Base-by-base conservation (phyloP, 768 basidiomycete species). In the Pulveroboletus sp. region DNA sequence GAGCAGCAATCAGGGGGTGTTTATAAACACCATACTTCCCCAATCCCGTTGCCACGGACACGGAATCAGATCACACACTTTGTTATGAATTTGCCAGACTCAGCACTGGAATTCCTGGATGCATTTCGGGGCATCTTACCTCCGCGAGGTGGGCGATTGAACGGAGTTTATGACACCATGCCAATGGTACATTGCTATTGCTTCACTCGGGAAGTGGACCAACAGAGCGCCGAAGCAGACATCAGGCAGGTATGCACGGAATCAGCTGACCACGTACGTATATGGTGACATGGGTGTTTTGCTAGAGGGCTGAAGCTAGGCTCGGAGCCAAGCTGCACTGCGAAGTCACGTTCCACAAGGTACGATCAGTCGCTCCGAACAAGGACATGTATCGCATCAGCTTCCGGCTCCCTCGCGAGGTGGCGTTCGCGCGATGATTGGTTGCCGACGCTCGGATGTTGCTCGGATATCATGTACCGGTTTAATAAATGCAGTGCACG, bases 351-450 rank as follows among this genome's bases (percentile, higher is more conserved):
- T 64, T 91, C 8, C 85, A 92, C 60, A 76, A 84, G 56, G 94
- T 99, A 42, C 84, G 96, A 47, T 86, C 87, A 10, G 96, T 98
- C 10, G 93, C 96, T 1, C 95, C 95, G 7, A 88, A 83, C 69
- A 98, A 99, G 71, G 86, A 93, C 61, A 97, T 98, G 95, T 98
- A 94, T 68, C 94, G 95, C 68, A 80, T 99, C 47, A 87, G 87
- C 67, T 98, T 99, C 76, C 68, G 81, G 55, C 73, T 90, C 9
- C 83, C 85, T 17, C 64, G 63, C 38, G 67, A 61, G 31, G 73
- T 74, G 9, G 77, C 76, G 5, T 72, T 66, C 43, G 63, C 44
- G 16, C 41, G 46, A 20, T 61, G 45, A 62, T 50, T 32, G 32
- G 43, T 16, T 19, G 29, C 30, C 2, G 37, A 6, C 7, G 22